Evolutionary conservation across 1,139 yeast genomes (phyloP).

Genomic region (Hansenula sp.): DNA sequence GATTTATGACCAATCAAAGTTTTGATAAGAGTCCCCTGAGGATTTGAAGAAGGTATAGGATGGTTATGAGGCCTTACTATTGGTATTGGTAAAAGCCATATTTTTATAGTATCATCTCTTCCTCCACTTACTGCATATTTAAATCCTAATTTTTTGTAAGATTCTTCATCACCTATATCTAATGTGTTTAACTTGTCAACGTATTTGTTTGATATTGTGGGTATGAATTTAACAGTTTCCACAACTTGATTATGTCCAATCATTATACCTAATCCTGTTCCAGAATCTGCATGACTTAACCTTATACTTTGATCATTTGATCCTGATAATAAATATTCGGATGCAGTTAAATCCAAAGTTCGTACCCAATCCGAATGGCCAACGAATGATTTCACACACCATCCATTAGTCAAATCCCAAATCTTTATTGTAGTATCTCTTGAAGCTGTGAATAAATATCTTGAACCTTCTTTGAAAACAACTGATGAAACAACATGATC

Average conservation of each 20-base stretch:
- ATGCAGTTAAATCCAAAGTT: conserved; percentile 45
- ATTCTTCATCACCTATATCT: conserved; percentile 21
- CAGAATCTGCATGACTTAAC: conserved; percentile 57
- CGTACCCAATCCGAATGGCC: conserved; percentile 94
- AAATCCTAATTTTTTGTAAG: conserved; percentile 42
- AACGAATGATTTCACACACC: conserved; percentile 57
- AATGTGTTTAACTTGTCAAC: conserved; percentile 40
- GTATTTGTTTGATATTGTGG: conserved; percentile 37
- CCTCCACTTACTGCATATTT: conserved; percentile 77
- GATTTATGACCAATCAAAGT: conserved; percentile 72
- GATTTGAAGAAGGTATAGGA: conserved; percentile 53
- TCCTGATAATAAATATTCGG: conserved; percentile 66
- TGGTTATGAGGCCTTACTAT: conserved; percentile 45
- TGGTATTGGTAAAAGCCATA: conserved; percentile 77
- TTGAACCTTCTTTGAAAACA: conserved; percentile 42
- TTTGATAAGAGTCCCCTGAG: conserved; percentile 58
- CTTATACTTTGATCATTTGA: conserved; percentile 80
- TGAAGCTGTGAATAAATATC: conserved; percentile 59
- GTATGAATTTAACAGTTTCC: conserved; percentile 70
- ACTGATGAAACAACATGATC: conserved; percentile 80
- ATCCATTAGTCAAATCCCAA: conserved; percentile 77
- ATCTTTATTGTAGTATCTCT: conserved; percentile 69
- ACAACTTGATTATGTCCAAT: conserved; percentile 83
- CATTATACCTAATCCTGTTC: conserved; percentile 64
- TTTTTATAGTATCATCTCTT: conserved; percentile 68